These are phyloP conservation scores for Onygenales sp. DNA, from an alignment of 2,329 filamentous ascomycete species.

Conservation along the genomic window DNA sequence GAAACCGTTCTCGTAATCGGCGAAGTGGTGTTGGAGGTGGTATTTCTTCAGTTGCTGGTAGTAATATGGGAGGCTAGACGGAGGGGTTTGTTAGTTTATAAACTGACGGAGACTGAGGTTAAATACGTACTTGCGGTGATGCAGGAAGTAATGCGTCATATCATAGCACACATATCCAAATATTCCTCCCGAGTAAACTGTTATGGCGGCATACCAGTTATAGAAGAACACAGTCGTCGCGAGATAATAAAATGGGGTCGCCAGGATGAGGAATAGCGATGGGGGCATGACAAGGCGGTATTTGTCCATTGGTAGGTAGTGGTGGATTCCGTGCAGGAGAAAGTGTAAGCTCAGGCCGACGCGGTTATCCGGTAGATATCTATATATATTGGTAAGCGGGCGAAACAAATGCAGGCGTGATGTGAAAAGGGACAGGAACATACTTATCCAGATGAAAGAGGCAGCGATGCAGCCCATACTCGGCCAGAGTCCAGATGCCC, in stretches of 20 bases:
- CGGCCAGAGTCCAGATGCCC: slow-evolving; percentile 76
- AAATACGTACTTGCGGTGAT: slow-evolving; percentile 67
- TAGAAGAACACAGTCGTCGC: slow-evolving; percentile 73
- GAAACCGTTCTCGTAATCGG: slow-evolving; percentile 95
- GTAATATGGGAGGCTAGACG: slow-evolving; percentile 62
- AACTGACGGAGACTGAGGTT: background rate
- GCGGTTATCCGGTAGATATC: slow-evolving; percentile 82
- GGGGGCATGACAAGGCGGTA: slow-evolving; percentile 97
- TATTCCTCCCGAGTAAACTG: slow-evolving; percentile 79
- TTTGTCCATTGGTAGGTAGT: slow-evolving; percentile 98
- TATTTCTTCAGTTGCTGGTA: slow-evolving; percentile 95
- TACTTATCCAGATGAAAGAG: slow-evolving; percentile 92
- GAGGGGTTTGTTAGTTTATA: background rate
- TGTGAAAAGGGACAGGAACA: slow-evolving; percentile 25
- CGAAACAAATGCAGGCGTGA: background rate
- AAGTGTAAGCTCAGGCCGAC: slow-evolving; percentile 83
- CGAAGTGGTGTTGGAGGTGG: slow-evolving; percentile 93
- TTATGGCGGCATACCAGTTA: slow-evolving; percentile 72
- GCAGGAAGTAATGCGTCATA: slow-evolving; percentile 95
- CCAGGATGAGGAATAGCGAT: slow-evolving; percentile 71
- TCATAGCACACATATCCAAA: slow-evolving; percentile 97
- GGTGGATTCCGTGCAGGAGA: slow-evolving; percentile 89
- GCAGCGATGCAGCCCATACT: slow-evolving; percentile 81
- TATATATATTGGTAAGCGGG: slow-evolving; percentile 29
- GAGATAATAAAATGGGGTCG: slow-evolving; percentile 84